Conservation (phyloP, 441 rosid species). For the Corymbia calophylla region DNA sequence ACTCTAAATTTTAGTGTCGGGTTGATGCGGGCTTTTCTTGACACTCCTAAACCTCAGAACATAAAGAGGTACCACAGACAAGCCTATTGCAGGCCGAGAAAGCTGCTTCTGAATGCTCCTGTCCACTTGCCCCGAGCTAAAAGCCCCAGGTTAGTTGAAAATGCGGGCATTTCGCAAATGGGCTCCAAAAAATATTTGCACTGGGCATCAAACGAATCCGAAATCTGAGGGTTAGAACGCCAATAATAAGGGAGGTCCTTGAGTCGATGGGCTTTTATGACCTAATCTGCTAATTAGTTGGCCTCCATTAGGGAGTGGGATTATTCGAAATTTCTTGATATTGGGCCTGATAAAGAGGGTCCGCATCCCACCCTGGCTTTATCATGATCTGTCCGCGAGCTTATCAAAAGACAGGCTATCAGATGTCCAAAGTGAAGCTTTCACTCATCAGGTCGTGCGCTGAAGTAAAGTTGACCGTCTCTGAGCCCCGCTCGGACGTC, state of each 20-base stretch:
- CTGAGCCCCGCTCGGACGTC: background rate
- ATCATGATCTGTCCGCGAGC: background rate
- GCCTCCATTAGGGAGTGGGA: background rate
- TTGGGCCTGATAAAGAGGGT: background rate
- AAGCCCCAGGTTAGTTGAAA: background rate
- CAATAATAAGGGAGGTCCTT: background rate
- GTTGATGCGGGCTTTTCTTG: no score
- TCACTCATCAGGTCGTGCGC: background rate
- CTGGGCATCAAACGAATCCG: no score
- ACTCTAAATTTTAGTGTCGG: no score
- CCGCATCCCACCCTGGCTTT: background rate
- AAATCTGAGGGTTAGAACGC: no score
- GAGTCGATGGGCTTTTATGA: background rate
- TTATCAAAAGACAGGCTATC: background rate
- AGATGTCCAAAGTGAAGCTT: background rate
- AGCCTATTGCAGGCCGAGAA: no score
- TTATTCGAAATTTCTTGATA: background rate
- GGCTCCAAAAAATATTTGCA: accelerated
- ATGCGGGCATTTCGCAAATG: background rate
- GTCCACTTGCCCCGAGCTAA: background rate
- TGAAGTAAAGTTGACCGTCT: background rate
- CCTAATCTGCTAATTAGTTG: background rate
- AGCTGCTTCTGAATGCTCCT: no score
- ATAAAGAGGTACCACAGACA: no score
- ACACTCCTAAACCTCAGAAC: no score